phyloP scores from a whole-genome alignment of 805 yeast genomes.

The Wickerhamiella shivajii region DNA sequence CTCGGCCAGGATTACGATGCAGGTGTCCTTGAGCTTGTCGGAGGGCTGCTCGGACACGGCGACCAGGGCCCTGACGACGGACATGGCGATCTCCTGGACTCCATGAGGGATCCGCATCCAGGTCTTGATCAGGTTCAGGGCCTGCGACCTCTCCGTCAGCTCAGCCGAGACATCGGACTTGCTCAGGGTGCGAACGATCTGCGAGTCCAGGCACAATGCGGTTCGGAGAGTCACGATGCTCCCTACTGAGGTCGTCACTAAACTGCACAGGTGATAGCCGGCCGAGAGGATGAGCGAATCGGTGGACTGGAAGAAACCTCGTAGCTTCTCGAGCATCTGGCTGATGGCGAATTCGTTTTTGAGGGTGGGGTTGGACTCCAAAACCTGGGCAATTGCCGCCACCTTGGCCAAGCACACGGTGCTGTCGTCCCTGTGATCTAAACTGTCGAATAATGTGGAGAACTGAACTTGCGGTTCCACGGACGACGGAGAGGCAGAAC shows the following conservation, averaged over 20 bases:
- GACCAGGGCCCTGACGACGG: constrained; percentile 52
- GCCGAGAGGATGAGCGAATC: constrained; percentile 53
- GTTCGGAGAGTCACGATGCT: constrained; percentile 41
- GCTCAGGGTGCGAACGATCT: constrained; percentile 49
- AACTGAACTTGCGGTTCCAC: constrained; percentile 5
- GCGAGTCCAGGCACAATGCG: constrained; percentile 40
- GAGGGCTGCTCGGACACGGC: constrained; percentile 42
- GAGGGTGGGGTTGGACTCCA: constrained; percentile 11
- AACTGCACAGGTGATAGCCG: constrained; percentile 61
- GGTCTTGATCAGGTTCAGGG: constrained; percentile 52
- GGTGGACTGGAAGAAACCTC: constrained; percentile 41
- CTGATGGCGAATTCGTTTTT: constrained; percentile 17
- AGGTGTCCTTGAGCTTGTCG: constrained; percentile 36
- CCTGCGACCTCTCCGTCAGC: constrained; percentile 60
- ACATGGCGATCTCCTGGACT: constrained; percentile 37
- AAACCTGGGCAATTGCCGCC: constrained; percentile 10
- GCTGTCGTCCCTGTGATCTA: constrained; percentile 6
- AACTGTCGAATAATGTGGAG: constrained; percentile 5
- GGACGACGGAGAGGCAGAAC: background rate
- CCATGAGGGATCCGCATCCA: constrained; percentile 45
- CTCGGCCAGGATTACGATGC: constrained; percentile 42
- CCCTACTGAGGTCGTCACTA: constrained; percentile 39
- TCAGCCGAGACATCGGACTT: constrained; percentile 32
- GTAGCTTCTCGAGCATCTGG: constrained; percentile 32
- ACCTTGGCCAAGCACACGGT: constrained; percentile 1